These are phyloP conservation scores for Phytophthora kernoviae DNA, from an alignment of 352 stramenopile species.

Conservation along the genomic window DNA sequence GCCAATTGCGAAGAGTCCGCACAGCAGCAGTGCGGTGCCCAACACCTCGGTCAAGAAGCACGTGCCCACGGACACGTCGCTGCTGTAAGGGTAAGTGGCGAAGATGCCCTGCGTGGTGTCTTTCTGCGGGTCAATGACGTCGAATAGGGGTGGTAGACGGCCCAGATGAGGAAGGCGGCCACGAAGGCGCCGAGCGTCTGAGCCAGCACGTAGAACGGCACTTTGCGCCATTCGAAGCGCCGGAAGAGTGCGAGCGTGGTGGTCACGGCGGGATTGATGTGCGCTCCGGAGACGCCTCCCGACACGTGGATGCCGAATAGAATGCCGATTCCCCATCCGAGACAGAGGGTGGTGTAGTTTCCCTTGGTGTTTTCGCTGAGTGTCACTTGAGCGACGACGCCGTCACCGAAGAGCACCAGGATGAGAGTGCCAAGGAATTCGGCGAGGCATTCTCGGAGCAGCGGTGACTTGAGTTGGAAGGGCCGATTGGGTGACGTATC, in stretches of 20 bases:
- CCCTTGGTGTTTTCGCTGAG: conserved; percentile 39
- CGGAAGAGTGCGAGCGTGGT: conserved; percentile 38
- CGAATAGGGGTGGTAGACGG: conserved; percentile 46
- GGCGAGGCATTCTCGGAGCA: conserved; percentile 44
- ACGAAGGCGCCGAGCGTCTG: conserved; percentile 40
- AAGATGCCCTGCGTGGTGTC: conserved; percentile 32
- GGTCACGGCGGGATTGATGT: conserved; percentile 52
- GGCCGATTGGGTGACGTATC: background rate
- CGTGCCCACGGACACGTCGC: conserved; percentile 22
- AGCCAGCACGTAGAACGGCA: conserved; percentile 34
- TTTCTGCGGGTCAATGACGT: conserved; percentile 35
- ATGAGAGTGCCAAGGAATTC: conserved; percentile 52
- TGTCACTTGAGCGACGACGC: conserved; percentile 41
- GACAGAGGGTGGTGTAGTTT: conserved; percentile 45
- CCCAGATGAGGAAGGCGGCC: conserved; percentile 31
- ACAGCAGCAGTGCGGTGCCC: conserved; percentile 44
- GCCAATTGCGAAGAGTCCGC: conserved; percentile 43
- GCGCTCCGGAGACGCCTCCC: conserved; percentile 40
- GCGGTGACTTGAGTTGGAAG: conserved; percentile 13
- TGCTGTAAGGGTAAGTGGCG: conserved; percentile 38
- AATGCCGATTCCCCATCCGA: conserved; percentile 51
- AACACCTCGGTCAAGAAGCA: conserved; percentile 47
- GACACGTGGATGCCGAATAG: conserved; percentile 45
- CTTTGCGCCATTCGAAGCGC: conserved; percentile 37
- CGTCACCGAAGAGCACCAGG: conserved; percentile 45